These are phyloP conservation scores for Xylariomycetidae sp. DNA, from an alignment of 2,329 filamentous ascomycete genomes.

Conservation along the genomic window DNA sequence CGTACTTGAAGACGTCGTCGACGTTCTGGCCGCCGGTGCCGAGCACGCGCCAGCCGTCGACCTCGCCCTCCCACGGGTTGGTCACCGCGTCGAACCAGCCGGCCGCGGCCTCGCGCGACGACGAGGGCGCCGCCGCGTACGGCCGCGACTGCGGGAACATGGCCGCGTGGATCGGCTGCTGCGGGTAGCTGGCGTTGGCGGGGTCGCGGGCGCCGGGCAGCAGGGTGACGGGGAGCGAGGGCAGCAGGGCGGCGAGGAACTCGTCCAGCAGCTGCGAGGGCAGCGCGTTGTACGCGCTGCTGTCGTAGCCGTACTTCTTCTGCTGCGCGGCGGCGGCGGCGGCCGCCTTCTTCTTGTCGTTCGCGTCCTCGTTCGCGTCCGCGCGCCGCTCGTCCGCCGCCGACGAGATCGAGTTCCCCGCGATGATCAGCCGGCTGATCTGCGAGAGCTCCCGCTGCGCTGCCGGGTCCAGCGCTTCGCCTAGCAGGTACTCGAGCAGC, in stretches of 20 bases:
- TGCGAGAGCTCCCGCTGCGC: conserved; percentile 55
- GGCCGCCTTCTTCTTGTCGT: conserved; percentile 35
- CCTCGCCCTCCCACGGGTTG: conserved; percentile 86
- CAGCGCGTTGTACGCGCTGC: conserved; percentile 76
- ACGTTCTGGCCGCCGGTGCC: conserved; percentile 89
- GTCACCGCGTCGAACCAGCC: conserved; percentile 86
- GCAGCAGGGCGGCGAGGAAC: conserved; percentile 75
- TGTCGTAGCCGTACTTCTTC: conserved; percentile 95
- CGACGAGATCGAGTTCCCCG: conserved; percentile 78
- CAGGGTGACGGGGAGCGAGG: conserved; percentile 81
- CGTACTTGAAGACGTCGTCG: conserved; percentile 88
- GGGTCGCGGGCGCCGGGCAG: conserved; percentile 81
- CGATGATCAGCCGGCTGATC: conserved; percentile 83
- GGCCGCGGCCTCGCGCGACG: conserved; percentile 45
- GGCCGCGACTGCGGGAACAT: conserved; percentile 75
- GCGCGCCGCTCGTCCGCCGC: conserved; percentile 29
- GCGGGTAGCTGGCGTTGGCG: conserved; percentile 81
- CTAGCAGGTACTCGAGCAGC: conserved; percentile 80
- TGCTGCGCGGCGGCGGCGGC: conserved; percentile 18
- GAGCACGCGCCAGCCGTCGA: conserved; percentile 84
- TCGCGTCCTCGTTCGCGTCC: conserved; percentile 29
- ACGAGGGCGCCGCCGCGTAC: conserved; percentile 52
- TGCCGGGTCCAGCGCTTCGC: conserved; percentile 61
- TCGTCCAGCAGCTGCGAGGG: conserved; percentile 80
- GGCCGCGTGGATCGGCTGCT: conserved; percentile 87